Evolutionary conservation across 2,329 filamentous ascomycete species (phyloP), one percentile per base, ranked within the genome.

Genomic region (Ustulina deusta): DNA sequence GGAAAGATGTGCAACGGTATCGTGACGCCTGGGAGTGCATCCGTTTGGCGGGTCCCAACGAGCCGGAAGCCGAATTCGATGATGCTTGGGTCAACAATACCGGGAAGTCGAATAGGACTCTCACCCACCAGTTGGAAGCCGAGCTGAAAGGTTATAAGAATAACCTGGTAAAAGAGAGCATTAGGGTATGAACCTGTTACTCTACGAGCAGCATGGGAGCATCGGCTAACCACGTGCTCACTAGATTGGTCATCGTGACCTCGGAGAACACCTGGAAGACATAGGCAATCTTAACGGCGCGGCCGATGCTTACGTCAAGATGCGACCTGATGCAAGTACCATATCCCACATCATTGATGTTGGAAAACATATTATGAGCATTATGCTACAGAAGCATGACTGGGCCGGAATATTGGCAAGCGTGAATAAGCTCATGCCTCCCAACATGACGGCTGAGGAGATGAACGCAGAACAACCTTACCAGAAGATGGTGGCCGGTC

Each of bases 81-180:
- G 82, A 85, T 25, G 82, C 83, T n/a, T 98, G 95, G 95, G 86
- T 91, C n/a, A 86, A 91, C 7, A 84, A 82, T 65, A 91, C 87
- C 42, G 87, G 90, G 25, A 88, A 87, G 69, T 82, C 86, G 59
- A 93, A 94, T 74, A 87, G 88, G 72, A 81, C 83, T 1, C 91
- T 97, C 79, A 90, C 90, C 0, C 84, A 89, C 63, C 88, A 91
- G n/a, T 84, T 98, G 63, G 93, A 97, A 77, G 83, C 87, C 17
- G 93, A 98, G 79, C 84, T 99, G 22, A 94, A 94, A 79, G 91
- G 91, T 1, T 98, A 98, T 80, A 97, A 96, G 81, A 97, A 97
- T 78, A 99, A 98, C 75, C 82, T 98, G 49, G 94, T 99, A 74
- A 97, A 97, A 78, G 96, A 99, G 82, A 97, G 94, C 82, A 97